These are phyloP conservation scores for Scleromitrula shiraiana DNA, from an alignment of 2,329 filamentous ascomycete genomes.

Conservation along the genomic window DNA sequence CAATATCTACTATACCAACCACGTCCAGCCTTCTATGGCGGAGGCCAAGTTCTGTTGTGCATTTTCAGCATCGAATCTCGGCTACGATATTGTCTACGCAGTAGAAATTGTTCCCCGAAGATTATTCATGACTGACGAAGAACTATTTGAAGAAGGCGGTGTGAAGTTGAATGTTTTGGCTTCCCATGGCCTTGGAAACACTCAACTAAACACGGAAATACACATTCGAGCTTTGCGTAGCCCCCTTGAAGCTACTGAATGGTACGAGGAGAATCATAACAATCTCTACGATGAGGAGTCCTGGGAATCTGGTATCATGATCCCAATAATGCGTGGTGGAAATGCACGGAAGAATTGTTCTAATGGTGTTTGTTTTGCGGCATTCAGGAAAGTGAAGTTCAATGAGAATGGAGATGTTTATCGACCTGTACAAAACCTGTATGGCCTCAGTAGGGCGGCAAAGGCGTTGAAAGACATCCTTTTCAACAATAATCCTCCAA, in stretches of 20 bases:
- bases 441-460: constrained; percentile 5
- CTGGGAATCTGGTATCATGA: constrained; percentile 12
- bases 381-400: constrained; percentile 11
- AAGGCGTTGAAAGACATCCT: constrained; percentile 7
- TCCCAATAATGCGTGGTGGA: constrained; percentile 7
- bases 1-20: neutral
- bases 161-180: constrained; percentile 23
- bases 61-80: constrained; percentile 20
- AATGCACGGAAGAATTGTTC: constrained; percentile 4
- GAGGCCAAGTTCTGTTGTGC: constrained; percentile 24
- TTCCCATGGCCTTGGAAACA: constrained; percentile 21
- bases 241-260: neutral
- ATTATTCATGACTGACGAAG: constrained; percentile 16
- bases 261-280: neutral
- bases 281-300: neutral
- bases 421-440: neutral
- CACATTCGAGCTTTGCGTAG: constrained; percentile 23
- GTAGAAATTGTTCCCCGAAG: constrained; percentile 14
- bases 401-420: neutral
- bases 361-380: constrained; percentile 17
- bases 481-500: neutral
- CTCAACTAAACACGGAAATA: constrained; percentile 17
- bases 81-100: constrained; percentile 28
- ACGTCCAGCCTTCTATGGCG: constrained; percentile 4
- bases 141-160: constrained; percentile 14